Percentiles rank a stretch among this genome's conserved stretches.
These are phyloP conservation scores for Veloboletus limbatus DNA, from an alignment of 1,284 basidiomycete genomes.

Conservation along the genomic window DNA sequence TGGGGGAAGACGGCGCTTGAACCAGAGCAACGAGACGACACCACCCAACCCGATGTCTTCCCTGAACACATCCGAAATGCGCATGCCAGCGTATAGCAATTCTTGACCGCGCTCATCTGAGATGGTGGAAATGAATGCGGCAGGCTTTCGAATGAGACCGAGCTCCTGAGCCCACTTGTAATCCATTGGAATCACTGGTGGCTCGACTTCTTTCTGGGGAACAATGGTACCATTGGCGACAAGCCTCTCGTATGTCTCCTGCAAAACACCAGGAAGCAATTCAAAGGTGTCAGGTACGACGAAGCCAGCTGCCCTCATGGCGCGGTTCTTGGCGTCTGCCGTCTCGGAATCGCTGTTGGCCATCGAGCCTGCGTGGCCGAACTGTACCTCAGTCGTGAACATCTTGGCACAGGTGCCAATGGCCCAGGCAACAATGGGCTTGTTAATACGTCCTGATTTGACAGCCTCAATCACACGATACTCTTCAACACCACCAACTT, in stretches of 20 bases:
- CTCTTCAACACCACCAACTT: conserved; percentile 98
- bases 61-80: conserved; percentile 98
- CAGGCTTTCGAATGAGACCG: conserved; percentile 97
- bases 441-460: conserved; percentile 91
- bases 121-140: conserved; percentile 99
- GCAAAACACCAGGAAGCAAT: conserved; percentile 85
- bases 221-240: conserved; percentile 70
- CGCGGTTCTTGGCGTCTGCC: conserved; percentile 95
- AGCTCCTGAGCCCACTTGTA: conserved; percentile 99
- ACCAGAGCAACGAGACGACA: conserved; percentile 96
- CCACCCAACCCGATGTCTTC: conserved; percentile 97
- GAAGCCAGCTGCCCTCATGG: conserved; percentile 95
- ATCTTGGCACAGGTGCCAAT: conserved; percentile 99
- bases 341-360: conserved; percentile 98
- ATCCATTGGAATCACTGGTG: conserved; percentile 98
- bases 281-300: conserved; percentile 98
- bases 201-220: conserved; percentile 79
- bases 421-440: conserved; percentile 99
- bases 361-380: conserved; percentile 98
- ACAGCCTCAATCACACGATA: conserved; percentile 99
- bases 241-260: conserved; percentile 83
- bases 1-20: conserved; percentile 87
- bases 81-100: conserved; percentile 98
- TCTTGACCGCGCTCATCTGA: conserved; percentile 99
- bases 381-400: conserved; percentile 99